Base-by-base conservation (phyloP, 2,329 filamentous ascomycete species). In the Nannizzia gypsea region DNA sequence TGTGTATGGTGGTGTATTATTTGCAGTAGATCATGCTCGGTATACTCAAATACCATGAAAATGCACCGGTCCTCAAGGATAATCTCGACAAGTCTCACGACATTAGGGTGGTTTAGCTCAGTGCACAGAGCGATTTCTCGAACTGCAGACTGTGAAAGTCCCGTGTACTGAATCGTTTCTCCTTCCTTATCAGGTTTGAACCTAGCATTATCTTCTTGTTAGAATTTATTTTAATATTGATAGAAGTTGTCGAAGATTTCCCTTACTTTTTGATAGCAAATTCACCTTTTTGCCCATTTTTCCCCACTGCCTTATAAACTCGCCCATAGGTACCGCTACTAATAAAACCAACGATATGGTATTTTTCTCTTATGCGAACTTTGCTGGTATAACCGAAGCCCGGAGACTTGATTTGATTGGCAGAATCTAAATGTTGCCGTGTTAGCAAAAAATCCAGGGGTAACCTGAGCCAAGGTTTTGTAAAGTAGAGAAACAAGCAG, bases 11-110 rank as follows among this genome's bases (percentile, higher is more conserved):
- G 91, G 71, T 99, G 93, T 66, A 99, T 96, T 71, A 99, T 97
- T 73, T 99, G 93, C 3, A 99, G 80, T 40, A 99, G 77, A 73
- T 99, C 93, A 73, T 99, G 93, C 74, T 99, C 93, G 66, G 93
- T 93, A 72, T 96, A 99, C 73, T 97, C 93, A 67, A 99, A 97
- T 1, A 99, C 91, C 88, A 99, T 99, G 75, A 91, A 99, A 72
- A 99, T 97, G 76, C 91, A 96, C 77, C 97, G 97, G 73, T 96
- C 91, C 75, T 99, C 92, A 2, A 99, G 80, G 68, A 99, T 96
- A 68, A 96, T 97, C 74, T 99, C 93, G 63, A 92, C 85, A 1
- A 96, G 83, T 61, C 87, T 85, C 65, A 99, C 92, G 36, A 99
- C 86, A 71, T 97, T 97, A 60, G 83, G 79, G 72, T 99, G 90